A percentile compares a stretch with the other conserved stretches of the same genome.
These are phyloP conservation scores for Myriosclerotinia curreyana DNA, from an alignment of 2,329 filamentous ascomycete species.

Conservation along the genomic window DNA sequence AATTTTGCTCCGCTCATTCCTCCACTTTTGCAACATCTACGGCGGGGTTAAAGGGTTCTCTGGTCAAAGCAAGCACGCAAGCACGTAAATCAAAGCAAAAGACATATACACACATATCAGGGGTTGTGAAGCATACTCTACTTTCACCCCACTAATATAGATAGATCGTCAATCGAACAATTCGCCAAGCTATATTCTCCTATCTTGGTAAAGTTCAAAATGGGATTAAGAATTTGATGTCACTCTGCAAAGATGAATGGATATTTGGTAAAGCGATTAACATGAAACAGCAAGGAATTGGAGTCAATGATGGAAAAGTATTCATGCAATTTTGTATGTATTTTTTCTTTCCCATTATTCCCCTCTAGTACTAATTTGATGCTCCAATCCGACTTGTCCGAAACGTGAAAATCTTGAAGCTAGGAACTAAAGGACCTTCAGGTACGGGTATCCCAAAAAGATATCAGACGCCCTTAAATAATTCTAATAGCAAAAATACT, in stretches of 20 bases:
- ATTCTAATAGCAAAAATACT: conserved; percentile 2
- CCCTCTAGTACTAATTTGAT: conserved; percentile 9
- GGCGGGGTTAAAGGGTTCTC: background rate
- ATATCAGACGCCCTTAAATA: conserved; percentile 1
- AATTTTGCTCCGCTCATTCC: background rate
- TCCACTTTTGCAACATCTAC: conserved; percentile 4
- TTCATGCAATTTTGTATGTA: conserved; percentile 13
- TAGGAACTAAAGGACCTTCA: conserved; percentile 12
- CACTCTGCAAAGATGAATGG: background rate
- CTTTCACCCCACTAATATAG: background rate
- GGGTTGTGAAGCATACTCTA: background rate
- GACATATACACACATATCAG: background rate
- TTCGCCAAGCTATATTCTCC: background rate
- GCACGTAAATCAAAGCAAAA: background rate
- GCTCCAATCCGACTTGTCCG: conserved; percentile 1
- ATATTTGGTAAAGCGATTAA: background rate
- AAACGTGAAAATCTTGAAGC: background rate
- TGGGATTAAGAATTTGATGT: background rate
- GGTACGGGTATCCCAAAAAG: conserved; percentile 19
- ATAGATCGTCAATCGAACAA: background rate
- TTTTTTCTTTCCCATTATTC: conserved; percentile 9
- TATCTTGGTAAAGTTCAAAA: conserved; percentile 1
- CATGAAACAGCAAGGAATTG: background rate
- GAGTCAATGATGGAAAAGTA: background rate
- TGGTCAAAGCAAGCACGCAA: conserved; percentile 6